phyloP scores from a whole-genome alignment of 306 rosid species.

The Elaeagnus macrophylla region DNA sequence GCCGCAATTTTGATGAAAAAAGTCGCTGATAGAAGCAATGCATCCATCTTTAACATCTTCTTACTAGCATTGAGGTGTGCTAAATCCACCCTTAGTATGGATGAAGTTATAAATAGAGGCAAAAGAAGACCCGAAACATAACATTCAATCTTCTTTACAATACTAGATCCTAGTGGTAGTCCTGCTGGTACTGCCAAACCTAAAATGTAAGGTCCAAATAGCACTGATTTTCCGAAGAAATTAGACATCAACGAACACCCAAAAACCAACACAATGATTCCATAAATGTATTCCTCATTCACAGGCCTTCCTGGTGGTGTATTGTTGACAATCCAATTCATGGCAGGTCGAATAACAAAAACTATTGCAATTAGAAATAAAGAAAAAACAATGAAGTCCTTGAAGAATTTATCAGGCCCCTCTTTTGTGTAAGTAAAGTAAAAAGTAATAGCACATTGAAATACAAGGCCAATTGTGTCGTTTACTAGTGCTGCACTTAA shows the following conservation, averaged over 20 bases:
- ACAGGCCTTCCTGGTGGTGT: conserved; percentile 60
- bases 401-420: neutral
- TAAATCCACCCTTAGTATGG: too few species aligned
- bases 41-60: too few species aligned
- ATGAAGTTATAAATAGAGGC: conserved; percentile 43
- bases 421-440: neutral
- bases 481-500: conserved; percentile 41
- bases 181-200: conserved; percentile 65
- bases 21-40: too few species aligned
- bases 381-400: neutral
- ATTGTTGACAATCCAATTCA: conserved; percentile 52
- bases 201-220: conserved; percentile 41
- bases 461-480: conserved; percentile 22
- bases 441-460: too few species aligned
- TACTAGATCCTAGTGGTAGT: conserved; percentile 59
- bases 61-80: too few species aligned
- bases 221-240: conserved; percentile 14
- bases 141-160: conserved; percentile 45
- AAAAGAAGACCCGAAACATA: conserved; percentile 31
- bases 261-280: conserved; percentile 23
- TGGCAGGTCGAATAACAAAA: conserved; percentile 29
- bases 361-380: conserved; percentile 7
- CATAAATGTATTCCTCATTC: conserved; percentile 33
- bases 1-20: too few species aligned
- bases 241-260: conserved; percentile 18